These are phyloP conservation scores for Plantago lanceolata DNA, from an alignment of 305 asterid genomes.

Conservation along the genomic window DNA sequence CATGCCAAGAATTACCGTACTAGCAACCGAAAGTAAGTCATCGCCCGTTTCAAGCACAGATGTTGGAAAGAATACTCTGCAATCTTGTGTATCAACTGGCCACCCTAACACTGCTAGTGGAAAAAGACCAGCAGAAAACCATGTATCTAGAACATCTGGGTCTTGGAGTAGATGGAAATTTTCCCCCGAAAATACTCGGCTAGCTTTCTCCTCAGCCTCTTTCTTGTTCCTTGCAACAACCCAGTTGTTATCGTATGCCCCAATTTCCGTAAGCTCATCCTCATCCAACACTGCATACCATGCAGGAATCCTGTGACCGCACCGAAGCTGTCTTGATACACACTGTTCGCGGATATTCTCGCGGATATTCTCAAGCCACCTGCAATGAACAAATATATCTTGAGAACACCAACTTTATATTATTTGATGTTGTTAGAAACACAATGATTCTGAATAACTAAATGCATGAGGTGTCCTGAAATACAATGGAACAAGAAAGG, in stretches of 20 bases:
- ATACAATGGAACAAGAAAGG: not conserved
- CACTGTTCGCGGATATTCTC: too few relatives aligned
- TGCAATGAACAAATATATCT: slow-evolving; percentile 31
- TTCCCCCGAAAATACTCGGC: slow-evolving; percentile 48
- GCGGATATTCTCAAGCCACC: slow-evolving; percentile 95
- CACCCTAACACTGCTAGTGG: slow-evolving; percentile 88
- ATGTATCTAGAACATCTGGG: slow-evolving; percentile 90
- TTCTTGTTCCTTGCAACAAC: slow-evolving; percentile 72
- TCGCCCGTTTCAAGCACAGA: slow-evolving; percentile 95
- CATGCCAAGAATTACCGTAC: slow-evolving; percentile 95
- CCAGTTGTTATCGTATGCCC: slow-evolving; percentile 60
- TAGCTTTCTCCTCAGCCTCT: slow-evolving; percentile 47
- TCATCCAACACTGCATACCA: slow-evolving; percentile 75
- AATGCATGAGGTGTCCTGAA: not conserved
- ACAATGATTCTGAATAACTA: not conserved
- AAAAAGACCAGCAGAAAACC: slow-evolving; percentile 95
- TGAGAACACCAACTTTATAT: slow-evolving; percentile 17
- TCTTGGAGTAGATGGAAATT: slow-evolving; percentile 66
- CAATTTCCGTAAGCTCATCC: slow-evolving; percentile 64
- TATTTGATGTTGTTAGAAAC: too few relatives aligned
- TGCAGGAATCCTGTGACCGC: slow-evolving; percentile 96
- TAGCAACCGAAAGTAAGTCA: slow-evolving; percentile 97
- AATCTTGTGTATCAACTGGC: slow-evolving; percentile 81
- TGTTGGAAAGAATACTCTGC: slow-evolving; percentile 73
- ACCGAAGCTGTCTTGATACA: slow-evolving; percentile 91